Conservation (phyloP, 225 moss, liverwort and hornwort species). For the Takakia lepidozioides region DNA sequence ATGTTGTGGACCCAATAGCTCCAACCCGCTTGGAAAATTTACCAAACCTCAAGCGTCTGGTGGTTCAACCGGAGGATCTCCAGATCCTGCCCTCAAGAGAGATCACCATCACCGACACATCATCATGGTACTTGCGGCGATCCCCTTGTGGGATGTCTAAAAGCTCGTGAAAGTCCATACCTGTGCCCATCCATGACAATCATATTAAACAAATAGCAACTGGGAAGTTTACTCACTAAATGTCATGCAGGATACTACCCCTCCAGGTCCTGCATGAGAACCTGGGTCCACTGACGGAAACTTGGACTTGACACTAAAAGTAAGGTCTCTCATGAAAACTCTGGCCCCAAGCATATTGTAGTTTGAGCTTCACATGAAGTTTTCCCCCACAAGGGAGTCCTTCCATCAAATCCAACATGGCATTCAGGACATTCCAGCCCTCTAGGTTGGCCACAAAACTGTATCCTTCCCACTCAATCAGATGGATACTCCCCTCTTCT, state of each 20-base stretch:
- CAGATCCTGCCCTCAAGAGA: slow-evolving; percentile 99
- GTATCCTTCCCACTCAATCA: too few species aligned
- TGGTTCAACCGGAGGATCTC: slow-evolving; percentile 79
- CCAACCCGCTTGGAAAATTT: slow-evolving; percentile 13
- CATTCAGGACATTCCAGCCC: too few species aligned
- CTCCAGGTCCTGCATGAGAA: too few species aligned
- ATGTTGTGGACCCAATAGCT: slow-evolving; percentile 7
- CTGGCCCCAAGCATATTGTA: too few species aligned
- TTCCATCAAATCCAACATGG: too few species aligned
- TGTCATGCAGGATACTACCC: background rate
- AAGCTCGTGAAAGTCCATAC: slow-evolving; percentile 99
- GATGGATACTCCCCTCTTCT: background rate
- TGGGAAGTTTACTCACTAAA: background rate
- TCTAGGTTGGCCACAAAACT: background rate
- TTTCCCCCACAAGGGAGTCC: too few species aligned
- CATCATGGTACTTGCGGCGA: slow-evolving; percentile 98
- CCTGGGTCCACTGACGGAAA: too few species aligned
- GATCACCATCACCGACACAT: slow-evolving; percentile 98
- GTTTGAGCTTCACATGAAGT: too few species aligned
- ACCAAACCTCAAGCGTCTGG: slow-evolving; percentile 1
- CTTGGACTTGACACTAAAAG: background rate
- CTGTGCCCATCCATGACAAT: slow-evolving; percentile 20
- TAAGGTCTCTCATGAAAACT: too few species aligned
- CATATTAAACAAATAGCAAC: background rate
- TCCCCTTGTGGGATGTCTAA: slow-evolving; percentile 99